phyloP scores from a whole-genome alignment of 441 rosid genomes.

The Euphorbia celastroides region DNA sequence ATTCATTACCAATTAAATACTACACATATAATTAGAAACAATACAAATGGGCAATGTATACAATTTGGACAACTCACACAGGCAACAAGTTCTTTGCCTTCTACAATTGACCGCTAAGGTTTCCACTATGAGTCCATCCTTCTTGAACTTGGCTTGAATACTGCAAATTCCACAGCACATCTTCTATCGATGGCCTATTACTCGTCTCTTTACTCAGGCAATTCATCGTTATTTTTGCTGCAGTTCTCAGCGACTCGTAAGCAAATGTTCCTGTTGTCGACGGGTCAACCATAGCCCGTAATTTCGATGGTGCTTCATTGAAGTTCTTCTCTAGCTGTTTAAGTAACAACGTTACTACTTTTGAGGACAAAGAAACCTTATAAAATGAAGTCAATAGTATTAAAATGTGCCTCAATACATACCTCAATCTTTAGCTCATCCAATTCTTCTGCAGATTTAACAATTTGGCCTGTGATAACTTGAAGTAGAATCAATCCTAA shows the following conservation, averaged over 20 bases:
- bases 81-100: too few relatives aligned
- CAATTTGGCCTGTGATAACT: constrained; percentile 57
- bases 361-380: neutral
- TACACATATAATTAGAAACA: too few relatives aligned
- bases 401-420: neutral
- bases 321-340: constrained; percentile 56
- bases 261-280: constrained; percentile 63
- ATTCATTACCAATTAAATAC: too few relatives aligned
- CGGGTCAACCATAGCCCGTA: constrained; percentile 47
- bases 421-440: constrained; percentile 57
- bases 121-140: constrained; percentile 73
- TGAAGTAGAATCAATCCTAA: constrained; percentile 74
- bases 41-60: too few relatives aligned
- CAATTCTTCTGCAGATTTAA: constrained; percentile 41
- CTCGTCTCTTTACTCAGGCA: constrained; percentile 52
- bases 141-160: constrained; percentile 71
- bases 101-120: too few relatives aligned
- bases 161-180: constrained; percentile 79
- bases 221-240: constrained; percentile 55
- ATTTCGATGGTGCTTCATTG: constrained; percentile 47
- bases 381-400: neutral
- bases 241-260: constrained; percentile 64
- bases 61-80: too few relatives aligned
- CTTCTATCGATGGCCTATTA: constrained; percentile 63
- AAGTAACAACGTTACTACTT: neutral